Base-by-base conservation (phyloP, 306 rosid species). In the Rosa multiflora region DNA sequence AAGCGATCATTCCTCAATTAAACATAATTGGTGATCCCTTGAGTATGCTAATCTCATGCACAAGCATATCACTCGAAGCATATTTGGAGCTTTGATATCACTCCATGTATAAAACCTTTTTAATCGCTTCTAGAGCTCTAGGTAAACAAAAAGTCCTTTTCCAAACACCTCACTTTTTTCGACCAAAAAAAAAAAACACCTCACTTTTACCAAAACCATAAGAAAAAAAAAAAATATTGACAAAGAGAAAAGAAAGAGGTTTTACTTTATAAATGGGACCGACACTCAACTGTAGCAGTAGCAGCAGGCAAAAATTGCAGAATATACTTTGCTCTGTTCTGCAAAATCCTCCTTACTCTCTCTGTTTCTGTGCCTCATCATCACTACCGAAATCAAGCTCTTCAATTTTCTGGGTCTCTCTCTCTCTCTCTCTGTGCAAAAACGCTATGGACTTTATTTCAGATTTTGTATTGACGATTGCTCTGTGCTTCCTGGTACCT, bases 251-350 rank as follows among this genome's bases (percentile, higher is more conserved):
- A 29, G 20, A 32, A 63, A 63, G 42, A 63, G 42, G n/a, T 32
- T 26, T 62, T 14, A 13, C 69, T 63, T 29, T 63, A 32, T 3
- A 5, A 29, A 49, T 63, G 80, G 86, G 82, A 85, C 88, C 88
- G 68, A 86, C 89, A 5, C 73, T 80, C 73, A n/a, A 85, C 73
- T 8, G 75, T 51, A 14, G 47, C 40, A 3, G 12, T 51, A 14
- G 47, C 35, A 6, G 48, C 53, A 48, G 32, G 62, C 70, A 81
- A 70, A 61, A 12, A 51, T 32, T 17, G 39, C 42, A 62, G 89
- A 86, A 88, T 85, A 89, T 89, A 86, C 94, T 67, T 87, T 87
- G 84, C 94, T 77, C 85, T 82, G 84, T 73, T 67, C 70, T 63
- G 81, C 85, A 76, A 88, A 82, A 63, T 73, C 76, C 86, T 55